Conservation (phyloP, 495 filamentous ascomycete genomes). For the Hypomontagnella monticulosa region DNA sequence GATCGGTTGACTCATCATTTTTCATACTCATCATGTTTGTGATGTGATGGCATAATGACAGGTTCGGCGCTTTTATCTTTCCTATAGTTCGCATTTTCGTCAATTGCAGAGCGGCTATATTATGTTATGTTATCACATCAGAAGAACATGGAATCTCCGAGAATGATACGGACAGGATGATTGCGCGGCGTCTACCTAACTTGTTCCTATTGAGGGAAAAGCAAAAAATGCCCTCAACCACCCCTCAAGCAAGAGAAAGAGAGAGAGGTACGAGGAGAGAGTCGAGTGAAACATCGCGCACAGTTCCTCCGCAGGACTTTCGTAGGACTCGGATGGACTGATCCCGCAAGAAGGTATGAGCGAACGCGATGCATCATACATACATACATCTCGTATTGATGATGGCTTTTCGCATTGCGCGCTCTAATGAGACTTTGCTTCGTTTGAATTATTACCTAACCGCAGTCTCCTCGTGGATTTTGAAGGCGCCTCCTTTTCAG, state of each 20-base stretch:
- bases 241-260: neutral
- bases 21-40: slow-evolving; percentile 3
- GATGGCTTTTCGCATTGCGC: slow-evolving; percentile 5
- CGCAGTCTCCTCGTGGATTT: slow-evolving; percentile 28
- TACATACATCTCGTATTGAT: neutral
- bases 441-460: slow-evolving; percentile 31
- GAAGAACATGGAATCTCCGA: neutral
- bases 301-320: neutral
- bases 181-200: slow-evolving; percentile 15
- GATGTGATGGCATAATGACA: slow-evolving; percentile 5
- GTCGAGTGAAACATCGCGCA: slow-evolving; percentile 8
- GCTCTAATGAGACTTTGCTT: slow-evolving; percentile 4
- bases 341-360: slow-evolving; percentile 7
- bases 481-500: slow-evolving; percentile 23
- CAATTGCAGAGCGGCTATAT: neutral
- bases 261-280: neutral
- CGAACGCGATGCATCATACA: slow-evolving; percentile 13
- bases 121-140: neutral
- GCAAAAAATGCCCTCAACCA: neutral
- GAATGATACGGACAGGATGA: slow-evolving; percentile 4
- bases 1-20: slow-evolving; percentile 1
- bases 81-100: neutral
- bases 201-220: slow-evolving; percentile 1
- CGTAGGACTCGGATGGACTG: slow-evolving; percentile 15
- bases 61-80: neutral